Evolutionary conservation across 768 basidiomycete genomes (phyloP).

Genomic region (Podaxis sp.): DNA sequence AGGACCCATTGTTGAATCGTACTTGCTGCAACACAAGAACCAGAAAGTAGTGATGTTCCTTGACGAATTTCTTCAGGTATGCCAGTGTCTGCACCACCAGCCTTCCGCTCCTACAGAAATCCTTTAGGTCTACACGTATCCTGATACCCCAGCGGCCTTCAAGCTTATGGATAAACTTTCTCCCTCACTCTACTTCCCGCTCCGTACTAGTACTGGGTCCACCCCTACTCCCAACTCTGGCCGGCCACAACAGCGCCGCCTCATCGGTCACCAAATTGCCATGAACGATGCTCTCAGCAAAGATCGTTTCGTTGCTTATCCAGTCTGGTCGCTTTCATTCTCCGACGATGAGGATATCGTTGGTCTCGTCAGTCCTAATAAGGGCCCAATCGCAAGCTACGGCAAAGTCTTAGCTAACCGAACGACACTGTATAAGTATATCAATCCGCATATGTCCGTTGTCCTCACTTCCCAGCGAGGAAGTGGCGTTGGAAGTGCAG

Average conservation of each 20-base stretch:
- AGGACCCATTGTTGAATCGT: conserved; percentile 60
- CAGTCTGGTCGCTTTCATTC: conserved; percentile 67
- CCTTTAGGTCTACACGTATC: conserved; percentile 63
- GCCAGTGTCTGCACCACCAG: not conserved
- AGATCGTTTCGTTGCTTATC: conserved; percentile 48
- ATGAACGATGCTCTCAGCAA: conserved; percentile 31
- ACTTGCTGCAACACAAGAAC: conserved; percentile 43
- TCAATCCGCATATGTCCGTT: conserved; percentile 78
- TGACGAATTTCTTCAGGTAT: conserved; percentile 76
- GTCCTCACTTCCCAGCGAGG: conserved; percentile 47
- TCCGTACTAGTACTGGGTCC: conserved; percentile 41
- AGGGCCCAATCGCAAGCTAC: conserved; percentile 66
- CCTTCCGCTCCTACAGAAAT: not conserved
- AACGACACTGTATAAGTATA: conserved; percentile 90
- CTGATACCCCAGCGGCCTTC: conserved; percentile 49
- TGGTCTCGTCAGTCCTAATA: conserved; percentile 44
- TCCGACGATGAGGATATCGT: conserved; percentile 58
- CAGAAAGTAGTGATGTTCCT: conserved; percentile 60
- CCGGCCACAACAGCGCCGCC: conserved; percentile 34
- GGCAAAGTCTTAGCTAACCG: conserved; percentile 88
- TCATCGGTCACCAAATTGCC: conserved; percentile 59
- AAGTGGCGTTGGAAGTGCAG: not conserved
- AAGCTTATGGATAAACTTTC: conserved; percentile 44
- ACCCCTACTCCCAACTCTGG: not conserved
- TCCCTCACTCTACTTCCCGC: conserved; percentile 53